Evolutionary conservation across 169 alveolate genomes (phyloP).

Genomic region (Babesia gibsoni): DNA sequence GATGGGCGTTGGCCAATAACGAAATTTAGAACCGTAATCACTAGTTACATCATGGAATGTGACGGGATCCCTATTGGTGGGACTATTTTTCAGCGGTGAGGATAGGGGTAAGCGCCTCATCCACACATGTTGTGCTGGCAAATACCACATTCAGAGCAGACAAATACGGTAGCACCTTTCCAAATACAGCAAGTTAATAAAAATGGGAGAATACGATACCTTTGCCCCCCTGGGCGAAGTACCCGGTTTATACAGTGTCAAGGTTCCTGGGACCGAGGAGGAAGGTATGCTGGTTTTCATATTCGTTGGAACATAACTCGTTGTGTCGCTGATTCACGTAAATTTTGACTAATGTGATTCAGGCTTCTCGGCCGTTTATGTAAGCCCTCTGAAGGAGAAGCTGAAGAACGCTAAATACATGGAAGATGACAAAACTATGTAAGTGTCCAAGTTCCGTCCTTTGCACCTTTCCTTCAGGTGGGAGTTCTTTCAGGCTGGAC

Average conservation of each 20-base stretch:
- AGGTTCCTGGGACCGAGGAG: conserved; percentile 48
- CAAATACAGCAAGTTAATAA: too few species aligned
- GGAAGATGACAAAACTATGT: conserved; percentile 40
- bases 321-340: not conserved
- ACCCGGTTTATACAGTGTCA: conserved; percentile 54
- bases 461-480: conserved; percentile 9
- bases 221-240: conserved; percentile 17
- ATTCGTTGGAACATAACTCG: too few species aligned
- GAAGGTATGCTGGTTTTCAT: conserved; percentile 51
- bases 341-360: not conserved
- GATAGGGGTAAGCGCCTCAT: too few species aligned
- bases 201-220: not conserved
- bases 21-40: too few species aligned
- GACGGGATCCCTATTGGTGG: too few species aligned
- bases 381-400: conserved; percentile 22
- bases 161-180: too few species aligned
- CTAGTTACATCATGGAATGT: too few species aligned
- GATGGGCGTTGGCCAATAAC: too few species aligned
- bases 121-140: too few species aligned
- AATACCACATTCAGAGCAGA: too few species aligned
- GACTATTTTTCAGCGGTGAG: too few species aligned
- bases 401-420: conserved; percentile 12
- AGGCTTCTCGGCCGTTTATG: conserved; percentile 35
- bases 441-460: not conserved
- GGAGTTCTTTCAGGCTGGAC: conserved; percentile 61